Evolutionary conservation across 495 filamentous ascomycete genomes (phyloP).

Genomic region (Pseudoneurospora amorphoporcata): DNA sequence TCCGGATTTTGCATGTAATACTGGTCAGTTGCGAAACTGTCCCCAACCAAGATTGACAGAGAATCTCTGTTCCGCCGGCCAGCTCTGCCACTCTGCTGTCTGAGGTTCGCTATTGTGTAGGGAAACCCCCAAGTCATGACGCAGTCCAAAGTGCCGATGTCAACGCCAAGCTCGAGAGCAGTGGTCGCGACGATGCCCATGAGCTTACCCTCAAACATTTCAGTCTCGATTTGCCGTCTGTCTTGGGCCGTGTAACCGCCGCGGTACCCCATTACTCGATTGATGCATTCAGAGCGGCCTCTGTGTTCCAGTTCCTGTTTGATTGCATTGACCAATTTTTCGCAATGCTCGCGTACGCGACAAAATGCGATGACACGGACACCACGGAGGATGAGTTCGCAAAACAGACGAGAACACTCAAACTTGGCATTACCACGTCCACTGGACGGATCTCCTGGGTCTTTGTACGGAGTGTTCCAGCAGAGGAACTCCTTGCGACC

Average conservation of each 20-base stretch:
- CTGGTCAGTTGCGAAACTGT: slow-evolving; percentile 85
- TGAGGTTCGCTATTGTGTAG: slow-evolving; percentile 84
- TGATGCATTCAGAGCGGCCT: slow-evolving; percentile 61
- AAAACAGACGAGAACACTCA: slow-evolving; percentile 83
- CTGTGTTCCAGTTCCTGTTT: slow-evolving; percentile 63
- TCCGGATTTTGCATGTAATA: slow-evolving; percentile 95
- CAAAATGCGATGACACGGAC: slow-evolving; percentile 94
- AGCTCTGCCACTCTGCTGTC: slow-evolving; percentile 91
- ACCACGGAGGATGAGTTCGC: slow-evolving; percentile 77
- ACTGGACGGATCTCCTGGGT: slow-evolving; percentile 74
- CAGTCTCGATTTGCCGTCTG: slow-evolving; percentile 75
- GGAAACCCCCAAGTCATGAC: slow-evolving; percentile 93
- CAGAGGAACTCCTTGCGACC: slow-evolving; percentile 89
- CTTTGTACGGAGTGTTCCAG: slow-evolving; percentile 97
- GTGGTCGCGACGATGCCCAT: slow-evolving; percentile 91
- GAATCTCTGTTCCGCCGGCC: slow-evolving; percentile 92
- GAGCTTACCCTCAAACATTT: slow-evolving; percentile 95
- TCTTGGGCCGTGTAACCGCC: slow-evolving; percentile 96
- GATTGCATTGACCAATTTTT: slow-evolving; percentile 71
- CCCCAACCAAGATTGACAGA: slow-evolving; percentile 82
- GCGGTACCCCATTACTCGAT: slow-evolving; percentile 87
- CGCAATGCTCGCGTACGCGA: slow-evolving; percentile 75
- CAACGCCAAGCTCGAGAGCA: slow-evolving; percentile 86
- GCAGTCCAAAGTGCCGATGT: slow-evolving; percentile 91
- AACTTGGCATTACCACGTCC: slow-evolving; percentile 73